Percentiles rank a stretch among this genome's conserved stretches.
Evolutionary conservation across 2,329 filamentous ascomycete species (phyloP).

Genomic region (Furcasterigmium sp.): DNA sequence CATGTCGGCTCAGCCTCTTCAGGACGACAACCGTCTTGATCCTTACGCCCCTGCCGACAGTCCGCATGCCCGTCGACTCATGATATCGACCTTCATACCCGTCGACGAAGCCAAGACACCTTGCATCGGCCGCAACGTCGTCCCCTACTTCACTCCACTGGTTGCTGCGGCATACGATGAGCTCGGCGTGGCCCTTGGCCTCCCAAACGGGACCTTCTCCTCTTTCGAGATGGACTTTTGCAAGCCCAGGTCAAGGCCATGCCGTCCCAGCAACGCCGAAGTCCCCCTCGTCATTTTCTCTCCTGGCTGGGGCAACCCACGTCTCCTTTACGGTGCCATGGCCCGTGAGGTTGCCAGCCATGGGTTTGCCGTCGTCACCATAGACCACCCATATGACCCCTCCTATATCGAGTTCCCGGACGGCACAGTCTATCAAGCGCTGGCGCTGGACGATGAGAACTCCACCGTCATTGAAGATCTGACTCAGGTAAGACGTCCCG

Average conservation of each 20-base stretch:
- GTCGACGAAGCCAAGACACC: constrained; percentile 13
- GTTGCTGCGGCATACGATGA: constrained; percentile 23
- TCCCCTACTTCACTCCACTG: constrained; percentile 27
- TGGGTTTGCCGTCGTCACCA: constrained; percentile 38
- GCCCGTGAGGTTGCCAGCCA: constrained; percentile 39
- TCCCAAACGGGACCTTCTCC: constrained; percentile 23
- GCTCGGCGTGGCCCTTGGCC: constrained; percentile 17
- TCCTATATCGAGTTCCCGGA: constrained; percentile 40
- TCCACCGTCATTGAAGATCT: constrained; percentile 11
- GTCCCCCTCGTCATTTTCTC: constrained; percentile 33
- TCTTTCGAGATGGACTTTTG: constrained; percentile 20
- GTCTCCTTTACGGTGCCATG: constrained; percentile 35
- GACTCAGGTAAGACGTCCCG: constrained; percentile 11
- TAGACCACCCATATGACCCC: constrained; percentile 45
- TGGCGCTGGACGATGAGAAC: constrained; percentile 14
- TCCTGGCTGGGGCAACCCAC: constrained; percentile 35
- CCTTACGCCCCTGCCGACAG: constrained; percentile 18
- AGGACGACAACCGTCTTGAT: constrained; percentile 23
- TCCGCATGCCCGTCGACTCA: constrained; percentile 17
- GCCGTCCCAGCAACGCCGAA: constrained; percentile 4
- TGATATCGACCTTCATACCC: constrained; percentile 25
- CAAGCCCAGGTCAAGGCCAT: constrained; percentile 2
- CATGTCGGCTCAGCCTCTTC: constrained; percentile 17
- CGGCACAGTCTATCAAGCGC: constrained; percentile 19
- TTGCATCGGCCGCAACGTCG: constrained; percentile 11